phyloP scores from a whole-genome alignment of 108 stramenopile genomes.

The Pseudonitzschia pungens region DNA sequence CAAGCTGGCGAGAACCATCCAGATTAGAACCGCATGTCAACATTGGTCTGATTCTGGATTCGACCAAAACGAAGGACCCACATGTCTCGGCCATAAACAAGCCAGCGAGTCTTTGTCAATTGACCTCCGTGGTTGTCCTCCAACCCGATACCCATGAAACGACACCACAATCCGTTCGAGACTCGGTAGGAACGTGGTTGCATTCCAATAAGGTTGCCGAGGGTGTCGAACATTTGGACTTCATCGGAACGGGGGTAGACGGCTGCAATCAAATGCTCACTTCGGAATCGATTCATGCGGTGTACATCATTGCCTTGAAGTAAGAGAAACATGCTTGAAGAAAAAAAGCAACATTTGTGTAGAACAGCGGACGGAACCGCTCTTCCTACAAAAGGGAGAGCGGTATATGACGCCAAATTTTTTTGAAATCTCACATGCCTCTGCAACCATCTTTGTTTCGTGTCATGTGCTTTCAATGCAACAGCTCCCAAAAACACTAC shows the following conservation, averaged over 20 bases:
- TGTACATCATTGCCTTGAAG: conserved; percentile 34
- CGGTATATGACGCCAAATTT: not conserved
- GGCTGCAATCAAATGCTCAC: conserved; percentile 32
- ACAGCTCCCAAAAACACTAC: conserved; percentile 26
- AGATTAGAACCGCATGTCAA: conserved; percentile 23
- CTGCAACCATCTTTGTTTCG: not conserved
- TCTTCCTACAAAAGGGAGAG: too few relatives aligned
- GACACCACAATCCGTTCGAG: conserved; percentile 4
- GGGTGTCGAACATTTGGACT: conserved; percentile 1
- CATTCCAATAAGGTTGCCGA: conserved; percentile 9
- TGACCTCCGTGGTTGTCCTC: conserved; percentile 27
- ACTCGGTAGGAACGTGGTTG: conserved; percentile 10
- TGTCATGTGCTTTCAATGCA: not conserved
- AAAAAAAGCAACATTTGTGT: not conserved
- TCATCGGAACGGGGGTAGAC: conserved; percentile 24
- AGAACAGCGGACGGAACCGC: too few relatives aligned
- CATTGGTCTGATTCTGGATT: conserved; percentile 29
- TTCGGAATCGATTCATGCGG: conserved; percentile 33
- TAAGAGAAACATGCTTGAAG: not conserved
- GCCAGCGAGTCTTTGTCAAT: conserved; percentile 21
- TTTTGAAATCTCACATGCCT: not conserved
- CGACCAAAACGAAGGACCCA: conserved; percentile 11
- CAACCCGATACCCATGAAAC: conserved; percentile 10
- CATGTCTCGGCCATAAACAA: conserved; percentile 34
- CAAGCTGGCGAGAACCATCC: conserved; percentile 16